Evolutionary conservation across 2,329 filamentous ascomycete species (phyloP), one percentile per base, ranked within the genome.

Genomic region (Aureobasidium sp.): DNA sequence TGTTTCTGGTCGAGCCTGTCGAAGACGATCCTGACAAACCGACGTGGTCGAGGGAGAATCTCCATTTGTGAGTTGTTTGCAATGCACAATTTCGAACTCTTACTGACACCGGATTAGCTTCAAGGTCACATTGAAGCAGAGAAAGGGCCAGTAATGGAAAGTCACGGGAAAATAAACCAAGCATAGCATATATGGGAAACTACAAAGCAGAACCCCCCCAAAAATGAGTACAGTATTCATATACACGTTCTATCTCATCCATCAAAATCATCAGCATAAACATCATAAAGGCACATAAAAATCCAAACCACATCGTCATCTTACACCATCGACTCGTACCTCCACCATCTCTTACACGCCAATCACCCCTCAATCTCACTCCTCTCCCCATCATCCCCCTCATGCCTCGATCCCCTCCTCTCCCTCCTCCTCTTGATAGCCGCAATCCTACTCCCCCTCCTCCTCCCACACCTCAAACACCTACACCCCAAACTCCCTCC

Each of bases 21-120:
- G 68, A 72, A 25, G 79, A 82, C 65, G 80, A 82, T 68, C 75
- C 75, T 5, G 79, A 82, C 61, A 74, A 72, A 64, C 72, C 72
- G 44, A 67, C 71, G 2, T 82, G 78, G 66, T 69, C 70, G 7
- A 73, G 77, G 62, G 77, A 83, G 67, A 80, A 78, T 48, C 71
- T 82, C 15, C 79, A 76, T 66, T 66, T 83, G 81, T 83, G 68
- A 69, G 78, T 51, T 20, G 2, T 11, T 15, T 31, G 4, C 4
- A 5, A 1, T 9, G 25, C 5, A 27, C 3, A 8, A 27, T 31
- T 17, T 9, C 1, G n/a, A 14, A 1, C 29, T n/a, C 8, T 8
- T n/a, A 17, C 45, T 44, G 25, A 44, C n/a, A n/a, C 2, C 2
- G 0, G 1, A 11, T 5, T 39, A 58, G 57, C 34, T 61, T 51